A percentile compares a stretch with the other conserved stretches of the same genome.
Evolutionary conservation across 2,329 filamentous ascomycete species (phyloP).

Genomic region (Cercospora zeae-maydis): DNA sequence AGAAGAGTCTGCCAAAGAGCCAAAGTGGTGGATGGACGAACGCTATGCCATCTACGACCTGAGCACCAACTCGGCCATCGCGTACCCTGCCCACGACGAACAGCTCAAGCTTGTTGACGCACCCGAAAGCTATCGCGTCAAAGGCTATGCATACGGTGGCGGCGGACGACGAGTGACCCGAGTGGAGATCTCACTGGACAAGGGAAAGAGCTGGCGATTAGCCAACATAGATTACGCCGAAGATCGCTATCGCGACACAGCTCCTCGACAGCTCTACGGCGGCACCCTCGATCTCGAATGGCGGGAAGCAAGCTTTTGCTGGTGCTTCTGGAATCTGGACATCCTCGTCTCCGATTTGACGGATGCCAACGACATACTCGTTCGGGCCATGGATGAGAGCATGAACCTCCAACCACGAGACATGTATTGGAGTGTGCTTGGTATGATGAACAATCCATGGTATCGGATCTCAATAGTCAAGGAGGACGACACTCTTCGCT

Average conservation of each 20-base stretch:
- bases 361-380: constrained; percentile 67
- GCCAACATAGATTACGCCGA: constrained; percentile 78
- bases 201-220: constrained; percentile 74
- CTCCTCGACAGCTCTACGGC: constrained; percentile 66
- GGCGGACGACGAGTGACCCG: constrained; percentile 80
- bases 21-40: constrained; percentile 81
- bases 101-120: constrained; percentile 51
- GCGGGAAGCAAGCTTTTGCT: constrained; percentile 80
- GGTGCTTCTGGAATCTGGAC: constrained; percentile 84
- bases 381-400: constrained; percentile 84
- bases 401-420: constrained; percentile 84
- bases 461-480: constrained; percentile 74
- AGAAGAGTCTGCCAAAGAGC: constrained; percentile 70
- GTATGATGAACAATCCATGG: constrained; percentile 99
- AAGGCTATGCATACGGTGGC: constrained; percentile 84
- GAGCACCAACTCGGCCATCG: constrained; percentile 79
- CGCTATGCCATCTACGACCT: constrained; percentile 91
- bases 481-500: constrained; percentile 62
- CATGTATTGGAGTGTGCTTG: constrained; percentile 93
- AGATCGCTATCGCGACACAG: constrained; percentile 69
- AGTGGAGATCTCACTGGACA: constrained; percentile 78
- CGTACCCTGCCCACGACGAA: constrained; percentile 76
- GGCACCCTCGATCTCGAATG: constrained; percentile 75
- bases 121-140: constrained; percentile 58
- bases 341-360: constrained; percentile 61